Evolutionary conservation across 1,139 yeast species (phyloP).

Genomic region (Scheffersomyces lignicola): DNA sequence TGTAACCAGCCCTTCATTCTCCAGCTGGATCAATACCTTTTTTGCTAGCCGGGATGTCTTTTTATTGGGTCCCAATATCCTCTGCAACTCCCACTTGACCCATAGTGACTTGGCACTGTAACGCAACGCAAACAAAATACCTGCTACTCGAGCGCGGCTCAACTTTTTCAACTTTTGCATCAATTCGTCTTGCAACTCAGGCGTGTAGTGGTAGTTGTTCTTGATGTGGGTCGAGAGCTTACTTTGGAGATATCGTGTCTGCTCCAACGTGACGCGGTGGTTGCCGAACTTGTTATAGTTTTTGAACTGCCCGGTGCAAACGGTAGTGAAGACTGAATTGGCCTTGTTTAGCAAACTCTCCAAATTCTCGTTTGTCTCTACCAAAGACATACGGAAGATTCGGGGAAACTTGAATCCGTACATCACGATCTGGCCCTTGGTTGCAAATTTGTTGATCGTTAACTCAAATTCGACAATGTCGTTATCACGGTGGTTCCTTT

Average conservation of each 20-base stretch:
- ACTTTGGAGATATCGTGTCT: conserved; percentile 14
- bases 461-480: conserved; percentile 15
- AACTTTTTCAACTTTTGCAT: conserved; percentile 19
- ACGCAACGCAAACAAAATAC: conserved; percentile 46
- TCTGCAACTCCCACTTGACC: conserved; percentile 32
- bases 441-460: conserved; percentile 16
- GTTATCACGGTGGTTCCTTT: conserved; percentile 10
- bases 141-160: conserved; percentile 38
- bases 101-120: conserved; percentile 26
- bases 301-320: no score
- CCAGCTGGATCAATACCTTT: conserved; percentile 1
- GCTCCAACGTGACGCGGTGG: conserved; percentile 17
- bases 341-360: conserved; percentile 1
- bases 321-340: not conserved
- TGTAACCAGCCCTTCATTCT: not conserved
- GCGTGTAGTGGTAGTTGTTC: conserved; percentile 15
- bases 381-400: not conserved
- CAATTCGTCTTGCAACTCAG: conserved; percentile 18
- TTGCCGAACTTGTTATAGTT: not conserved
- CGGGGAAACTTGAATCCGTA: conserved; percentile 16
- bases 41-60: conserved; percentile 8
- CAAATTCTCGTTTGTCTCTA: conserved; percentile 2
- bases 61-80: conserved; percentile 26
- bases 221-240: conserved; percentile 18
- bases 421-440: conserved; percentile 13